phyloP scores from a whole-genome alignment of 345 rosid genomes.

The Eucalyptus fibrosa region DNA sequence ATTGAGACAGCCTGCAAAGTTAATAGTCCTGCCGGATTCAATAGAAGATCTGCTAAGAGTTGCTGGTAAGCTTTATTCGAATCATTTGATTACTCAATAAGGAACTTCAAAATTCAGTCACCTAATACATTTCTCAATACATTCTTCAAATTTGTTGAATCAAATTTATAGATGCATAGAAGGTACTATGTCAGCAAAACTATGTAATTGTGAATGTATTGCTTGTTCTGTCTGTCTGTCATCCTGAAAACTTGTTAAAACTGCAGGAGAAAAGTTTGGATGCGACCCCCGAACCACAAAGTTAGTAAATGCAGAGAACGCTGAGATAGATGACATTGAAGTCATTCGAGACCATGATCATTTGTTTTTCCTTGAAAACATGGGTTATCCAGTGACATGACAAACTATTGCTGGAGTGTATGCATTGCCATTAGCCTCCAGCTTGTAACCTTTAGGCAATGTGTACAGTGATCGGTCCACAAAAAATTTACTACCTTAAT shows the following conservation, averaged over 20 bases:
- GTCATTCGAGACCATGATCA: slow-evolving; percentile 94
- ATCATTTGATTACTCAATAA: background rate
- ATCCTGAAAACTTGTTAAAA: slow-evolving; percentile 13
- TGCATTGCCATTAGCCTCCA: background rate
- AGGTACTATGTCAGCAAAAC: background rate
- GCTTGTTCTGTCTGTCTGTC: background rate
- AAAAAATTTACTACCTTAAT: background rate
- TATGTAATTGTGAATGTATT: background rate
- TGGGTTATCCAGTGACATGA: slow-evolving; percentile 5
- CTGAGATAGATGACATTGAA: slow-evolving; percentile 66
- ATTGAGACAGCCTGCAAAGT: slow-evolving; percentile 26
- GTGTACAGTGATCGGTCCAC: background rate
- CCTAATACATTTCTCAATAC: background rate
- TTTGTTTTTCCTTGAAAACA: slow-evolving; percentile 51
- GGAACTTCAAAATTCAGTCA: background rate
- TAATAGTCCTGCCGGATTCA: slow-evolving; percentile 71
- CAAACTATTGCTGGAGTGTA: background rate
- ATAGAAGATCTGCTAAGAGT: slow-evolving; percentile 65
- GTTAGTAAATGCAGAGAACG: slow-evolving; percentile 49
- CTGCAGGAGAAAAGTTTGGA: slow-evolving; percentile 85
- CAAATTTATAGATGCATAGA: background rate
- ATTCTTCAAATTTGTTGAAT: background rate
- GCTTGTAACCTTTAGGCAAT: slow-evolving; percentile 14
- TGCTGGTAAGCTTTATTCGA: slow-evolving; percentile 54
- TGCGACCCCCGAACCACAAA: slow-evolving; percentile 28